A percentile compares a stretch with the other conserved stretches of the same genome.
These are phyloP conservation scores for Spongospora subterranea DNA, from an alignment of 208 protist species.

Conservation along the genomic window DNA sequence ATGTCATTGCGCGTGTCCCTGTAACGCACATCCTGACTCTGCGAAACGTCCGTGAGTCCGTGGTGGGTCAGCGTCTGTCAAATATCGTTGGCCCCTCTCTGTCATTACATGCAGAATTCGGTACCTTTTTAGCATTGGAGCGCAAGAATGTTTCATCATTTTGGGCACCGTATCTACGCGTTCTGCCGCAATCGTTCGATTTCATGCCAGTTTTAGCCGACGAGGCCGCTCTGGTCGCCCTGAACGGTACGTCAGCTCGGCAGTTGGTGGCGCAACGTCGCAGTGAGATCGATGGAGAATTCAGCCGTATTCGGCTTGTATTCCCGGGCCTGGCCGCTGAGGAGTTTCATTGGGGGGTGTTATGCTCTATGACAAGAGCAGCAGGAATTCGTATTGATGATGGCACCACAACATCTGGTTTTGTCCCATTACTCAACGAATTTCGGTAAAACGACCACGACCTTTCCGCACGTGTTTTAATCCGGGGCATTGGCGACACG, in stretches of 20 bases:
- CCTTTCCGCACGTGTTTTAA: too few relatives aligned
- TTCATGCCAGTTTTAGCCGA: conserved; percentile 7
- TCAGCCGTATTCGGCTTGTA: background rate
- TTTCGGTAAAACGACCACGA: background rate
- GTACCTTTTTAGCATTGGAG: background rate
- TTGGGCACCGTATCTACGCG: background rate
- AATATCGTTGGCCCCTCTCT: background rate
- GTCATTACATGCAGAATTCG: background rate
- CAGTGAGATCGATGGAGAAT: background rate
- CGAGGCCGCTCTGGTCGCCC: background rate
- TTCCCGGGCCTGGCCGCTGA: background rate
- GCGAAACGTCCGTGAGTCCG: background rate
- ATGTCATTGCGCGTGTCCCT: background rate
- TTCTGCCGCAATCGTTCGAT: background rate
- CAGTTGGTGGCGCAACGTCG: background rate
- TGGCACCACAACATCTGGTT: background rate
- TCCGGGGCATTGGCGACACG: too few relatives aligned
- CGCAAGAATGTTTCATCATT: background rate
- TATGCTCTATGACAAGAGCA: background rate
- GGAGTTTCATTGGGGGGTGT: background rate
- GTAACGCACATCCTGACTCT: background rate
- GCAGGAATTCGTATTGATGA: background rate
- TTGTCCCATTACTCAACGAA: conserved; percentile 25
- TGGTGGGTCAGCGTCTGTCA: background rate
- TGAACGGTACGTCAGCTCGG: background rate